Evolutionary conservation across 805 yeast genomes (phyloP), one percentile per base, ranked within the genome.

Genomic region (Yarrowia sp.): DNA sequence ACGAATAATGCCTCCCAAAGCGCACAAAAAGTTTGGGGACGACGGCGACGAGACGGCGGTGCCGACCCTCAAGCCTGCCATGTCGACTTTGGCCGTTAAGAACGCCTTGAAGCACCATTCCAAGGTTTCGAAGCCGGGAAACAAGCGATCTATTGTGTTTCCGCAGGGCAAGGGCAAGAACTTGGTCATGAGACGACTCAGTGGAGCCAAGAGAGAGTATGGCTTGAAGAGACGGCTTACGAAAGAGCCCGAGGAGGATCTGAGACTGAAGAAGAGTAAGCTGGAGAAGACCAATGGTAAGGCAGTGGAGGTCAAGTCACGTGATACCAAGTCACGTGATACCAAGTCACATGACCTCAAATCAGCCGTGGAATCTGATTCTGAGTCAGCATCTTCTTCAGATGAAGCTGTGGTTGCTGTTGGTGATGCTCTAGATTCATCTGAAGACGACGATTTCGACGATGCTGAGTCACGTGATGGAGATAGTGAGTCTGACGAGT

Each of bases 1-100:
- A n/a, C 58, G 43, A 17, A 38, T 1, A 8, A 70, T 70, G 72
- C 70, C 70, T 28, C 72, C 72, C 14, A 68, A 67, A 51, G 65
- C 65, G 53, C 72, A 70, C 60, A 64, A 58, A 41, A 69, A 69
- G 66, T 70, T 70, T 66, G 67, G 31, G 18, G 71, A 69, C 22
- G 66, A 61, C 41, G 66, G 36, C 28, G 31, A 45, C 11, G 47
- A 22, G 15, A 31, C 47, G 17, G 28, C 61, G 11, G 47, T 13
- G 6, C 15, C n/a, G 2, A 14, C 47, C 8, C 38, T 28, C 11
- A 55, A 55, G 31, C 47, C 61, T 18, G 18, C 60, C 31, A n/a
- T 55, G n/a, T 55, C 61, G 13, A 28, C 47, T 3, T 28, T 18
- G 10, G 61, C 47, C 8, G 61, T 32, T 28, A 55, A 55, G 31